Percentiles rank a stretch among this genome's conserved stretches.
Conservation (phyloP, 179 eudicot genomes). For the Patellifolia procumbens region DNA sequence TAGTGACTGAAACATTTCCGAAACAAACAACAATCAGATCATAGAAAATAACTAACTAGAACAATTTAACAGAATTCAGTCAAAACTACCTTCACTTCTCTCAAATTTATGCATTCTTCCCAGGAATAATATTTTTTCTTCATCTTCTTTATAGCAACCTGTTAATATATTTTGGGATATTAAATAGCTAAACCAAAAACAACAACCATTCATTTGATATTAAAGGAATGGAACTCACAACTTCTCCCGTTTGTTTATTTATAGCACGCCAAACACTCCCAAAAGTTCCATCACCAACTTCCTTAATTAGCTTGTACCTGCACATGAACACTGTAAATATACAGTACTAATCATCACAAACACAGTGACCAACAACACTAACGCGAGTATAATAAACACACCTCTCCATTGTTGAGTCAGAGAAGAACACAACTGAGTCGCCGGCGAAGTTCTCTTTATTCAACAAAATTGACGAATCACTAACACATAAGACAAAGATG, state of each 20-base stretch:
- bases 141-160: conserved; percentile 99
- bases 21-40: conserved; percentile 11
- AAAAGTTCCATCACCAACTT: conserved; percentile 97
- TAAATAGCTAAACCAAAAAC: not conserved
- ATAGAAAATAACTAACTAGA: not conserved
- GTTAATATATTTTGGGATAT: conserved; percentile 13
- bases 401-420: conserved; percentile 71
- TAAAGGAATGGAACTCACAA: conserved; percentile 53
- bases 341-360: not conserved
- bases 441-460: conserved; percentile 45
- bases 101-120: conserved; percentile 95
- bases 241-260: conserved; percentile 92
- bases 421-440: conserved; percentile 29
- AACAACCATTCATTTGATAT: not conserved
- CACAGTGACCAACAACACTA: not conserved
- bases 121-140: conserved; percentile 95
- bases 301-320: conserved; percentile 85
- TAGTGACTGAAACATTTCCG: conserved; percentile 61
- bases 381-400: conserved; percentile 31
- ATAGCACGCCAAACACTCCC: conserved; percentile 98
- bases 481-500: conserved; percentile 29
- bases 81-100: conserved; percentile 90
- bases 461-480: conserved; percentile 27
- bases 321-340: conserved; percentile 10
- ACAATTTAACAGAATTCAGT: not conserved